These are phyloP conservation scores for Colletotrichum incanum DNA, from an alignment of 2,329 filamentous ascomycete genomes.

Conservation along the genomic window DNA sequence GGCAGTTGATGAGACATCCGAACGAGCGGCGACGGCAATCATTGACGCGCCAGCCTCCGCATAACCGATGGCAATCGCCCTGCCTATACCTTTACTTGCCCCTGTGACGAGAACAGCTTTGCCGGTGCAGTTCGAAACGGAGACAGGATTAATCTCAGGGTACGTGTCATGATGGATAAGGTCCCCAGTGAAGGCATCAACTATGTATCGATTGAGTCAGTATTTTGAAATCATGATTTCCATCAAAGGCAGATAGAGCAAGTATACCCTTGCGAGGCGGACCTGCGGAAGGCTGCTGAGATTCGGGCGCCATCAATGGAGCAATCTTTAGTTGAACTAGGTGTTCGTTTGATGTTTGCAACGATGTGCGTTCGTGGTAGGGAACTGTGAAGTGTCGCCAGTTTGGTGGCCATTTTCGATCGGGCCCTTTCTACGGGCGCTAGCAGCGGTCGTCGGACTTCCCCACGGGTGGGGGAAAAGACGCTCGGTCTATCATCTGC, in stretches of 20 bases:
- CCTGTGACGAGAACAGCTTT: constrained; percentile 68
- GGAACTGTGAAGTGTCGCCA: neutral
- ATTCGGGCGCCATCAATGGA: constrained; percentile 26
- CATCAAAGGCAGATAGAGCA: no score
- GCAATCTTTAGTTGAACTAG: constrained; percentile 14
- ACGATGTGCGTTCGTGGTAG: neutral
- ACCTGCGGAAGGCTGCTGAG: constrained; percentile 13
- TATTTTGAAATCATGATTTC: neutral
- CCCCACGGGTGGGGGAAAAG: constrained; percentile 18
- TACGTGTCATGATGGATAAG: constrained; percentile 67
- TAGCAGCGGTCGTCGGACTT: constrained; percentile 34
- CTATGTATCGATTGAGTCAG: constrained; percentile 21
- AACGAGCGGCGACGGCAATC: constrained; percentile 70
- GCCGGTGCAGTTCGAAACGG: constrained; percentile 55
- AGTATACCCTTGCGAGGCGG: constrained; percentile 38
- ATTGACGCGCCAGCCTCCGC: constrained; percentile 66
- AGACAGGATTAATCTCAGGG: constrained; percentile 61
- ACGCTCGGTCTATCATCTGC: neutral
- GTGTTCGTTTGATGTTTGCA: constrained; percentile 30
- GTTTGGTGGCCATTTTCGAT: neutral
- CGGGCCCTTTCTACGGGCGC: neutral
- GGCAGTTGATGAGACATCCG: constrained; percentile 56
- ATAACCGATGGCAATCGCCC: constrained; percentile 68
- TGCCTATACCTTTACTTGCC: constrained; percentile 69
- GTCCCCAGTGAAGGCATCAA: constrained; percentile 47